A percentile compares a stretch with the other conserved stretches of the same genome.
These are phyloP conservation scores for Breynia disticha DNA, from an alignment of 441 rosid genomes.

Conservation along the genomic window DNA sequence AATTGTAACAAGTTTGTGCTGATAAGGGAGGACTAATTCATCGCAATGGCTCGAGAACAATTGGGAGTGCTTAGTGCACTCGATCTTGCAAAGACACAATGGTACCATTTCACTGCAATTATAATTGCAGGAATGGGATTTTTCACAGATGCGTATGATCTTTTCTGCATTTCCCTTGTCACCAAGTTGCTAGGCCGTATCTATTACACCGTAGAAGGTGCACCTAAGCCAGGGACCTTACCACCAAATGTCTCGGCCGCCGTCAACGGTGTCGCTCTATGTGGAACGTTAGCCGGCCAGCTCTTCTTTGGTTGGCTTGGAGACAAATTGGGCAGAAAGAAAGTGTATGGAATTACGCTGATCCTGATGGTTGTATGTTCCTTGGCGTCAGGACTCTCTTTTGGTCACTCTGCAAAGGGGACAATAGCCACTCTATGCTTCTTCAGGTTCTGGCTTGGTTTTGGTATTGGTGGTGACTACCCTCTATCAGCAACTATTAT, in stretches of 20 bases:
- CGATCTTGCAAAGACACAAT: slow-evolving; percentile 70
- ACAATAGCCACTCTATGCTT: slow-evolving; percentile 56
- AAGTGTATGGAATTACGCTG: slow-evolving; percentile 68
- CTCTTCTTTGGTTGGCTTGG: slow-evolving; percentile 90
- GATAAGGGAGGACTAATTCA: neutral
- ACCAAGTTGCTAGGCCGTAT: slow-evolving; percentile 74
- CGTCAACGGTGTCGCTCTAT: slow-evolving; percentile 69
- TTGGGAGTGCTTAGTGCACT: slow-evolving; percentile 57
- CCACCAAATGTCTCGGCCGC: slow-evolving; percentile 72
- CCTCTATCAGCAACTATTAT: slow-evolving; percentile 75
- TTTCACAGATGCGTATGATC: slow-evolving; percentile 81
- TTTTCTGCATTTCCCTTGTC: slow-evolving; percentile 69
- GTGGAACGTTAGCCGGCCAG: slow-evolving; percentile 66
- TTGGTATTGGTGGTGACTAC: slow-evolving; percentile 83
- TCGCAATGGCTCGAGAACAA: slow-evolving; percentile 32
- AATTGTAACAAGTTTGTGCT: neutral
- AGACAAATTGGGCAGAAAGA: slow-evolving; percentile 63
- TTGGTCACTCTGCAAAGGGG: slow-evolving; percentile 29
- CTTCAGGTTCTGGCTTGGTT: slow-evolving; percentile 86
- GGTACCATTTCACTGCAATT: slow-evolving; percentile 75
- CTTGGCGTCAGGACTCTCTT: slow-evolving; percentile 59
- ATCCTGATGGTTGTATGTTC: slow-evolving; percentile 63
- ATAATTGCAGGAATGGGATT: slow-evolving; percentile 82
- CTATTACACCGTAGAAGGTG: slow-evolving; percentile 46
- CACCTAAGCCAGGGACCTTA: slow-evolving; percentile 48